phyloP scores from a whole-genome alignment of 1,139 yeast species.

The Lodderomyces elongisporus region DNA sequence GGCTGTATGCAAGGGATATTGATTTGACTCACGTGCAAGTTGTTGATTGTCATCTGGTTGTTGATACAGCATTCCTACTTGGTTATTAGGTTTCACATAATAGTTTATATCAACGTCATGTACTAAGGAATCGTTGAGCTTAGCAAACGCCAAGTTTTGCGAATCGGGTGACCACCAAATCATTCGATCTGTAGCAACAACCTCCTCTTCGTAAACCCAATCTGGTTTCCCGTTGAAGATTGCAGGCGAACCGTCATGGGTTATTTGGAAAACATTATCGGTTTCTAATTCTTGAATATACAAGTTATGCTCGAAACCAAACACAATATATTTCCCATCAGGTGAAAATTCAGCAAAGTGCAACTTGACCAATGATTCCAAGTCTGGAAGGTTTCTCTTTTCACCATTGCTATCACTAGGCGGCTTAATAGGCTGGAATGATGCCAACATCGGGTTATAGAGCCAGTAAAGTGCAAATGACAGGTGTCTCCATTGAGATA shows the following conservation, averaged over 20 bases:
- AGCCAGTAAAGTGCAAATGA: conserved; percentile 39
- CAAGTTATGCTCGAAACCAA: conserved; percentile 34
- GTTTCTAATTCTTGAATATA: conserved; percentile 34
- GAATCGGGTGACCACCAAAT: conserved; percentile 90
- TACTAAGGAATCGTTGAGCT: conserved; percentile 69
- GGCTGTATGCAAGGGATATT: conserved; percentile 48
- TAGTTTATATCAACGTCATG: conserved; percentile 60
- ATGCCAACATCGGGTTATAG: conserved; percentile 17
- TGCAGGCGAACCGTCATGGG: conserved; percentile 60
- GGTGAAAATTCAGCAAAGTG: conserved; percentile 44
- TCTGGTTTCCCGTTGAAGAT: conserved; percentile 88
- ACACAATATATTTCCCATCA: conserved; percentile 29
- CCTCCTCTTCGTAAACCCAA: conserved; percentile 98
- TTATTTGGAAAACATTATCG: conserved; percentile 37
- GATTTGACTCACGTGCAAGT: conserved; percentile 35
- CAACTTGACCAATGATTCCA: conserved; percentile 20
- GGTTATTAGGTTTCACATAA: conserved; percentile 41
- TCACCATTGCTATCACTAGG: conserved; percentile 3
- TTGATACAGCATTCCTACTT: conserved; percentile 24
- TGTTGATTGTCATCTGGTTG: conserved; percentile 16
- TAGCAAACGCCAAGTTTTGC: conserved; percentile 55
- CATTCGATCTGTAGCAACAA: conserved; percentile 56
- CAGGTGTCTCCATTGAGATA: conserved; percentile 40
- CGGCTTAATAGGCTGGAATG: conserved; percentile 25
- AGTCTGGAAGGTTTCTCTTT: neutral